These are phyloP conservation scores for Hydnomerulius pinastri DNA, from an alignment of 768 basidiomycete genomes.

Conservation along the genomic window DNA sequence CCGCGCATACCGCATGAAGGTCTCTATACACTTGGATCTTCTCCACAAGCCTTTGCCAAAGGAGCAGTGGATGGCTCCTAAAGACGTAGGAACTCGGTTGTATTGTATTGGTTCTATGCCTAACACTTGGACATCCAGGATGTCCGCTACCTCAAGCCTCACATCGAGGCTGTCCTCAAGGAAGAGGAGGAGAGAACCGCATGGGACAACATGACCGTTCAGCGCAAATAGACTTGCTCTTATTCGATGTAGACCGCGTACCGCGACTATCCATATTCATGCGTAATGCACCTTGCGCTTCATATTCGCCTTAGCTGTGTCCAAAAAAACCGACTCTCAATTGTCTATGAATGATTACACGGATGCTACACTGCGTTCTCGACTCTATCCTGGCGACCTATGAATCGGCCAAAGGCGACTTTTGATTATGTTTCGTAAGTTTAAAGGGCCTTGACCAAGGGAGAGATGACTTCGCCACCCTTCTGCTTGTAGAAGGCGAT, in stretches of 20 bases:
- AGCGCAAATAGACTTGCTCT: conserved; percentile 56
- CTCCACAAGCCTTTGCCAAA: conserved; percentile 80
- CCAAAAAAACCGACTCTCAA: neutral
- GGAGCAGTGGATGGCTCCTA: conserved; percentile 73
- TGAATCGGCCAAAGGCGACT: neutral
- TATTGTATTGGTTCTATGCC: conserved; percentile 5
- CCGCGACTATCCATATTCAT: conserved; percentile 17
- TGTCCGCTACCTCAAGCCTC: conserved; percentile 81
- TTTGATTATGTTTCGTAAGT: conserved; percentile 2
- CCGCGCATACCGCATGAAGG: conserved; percentile 86
- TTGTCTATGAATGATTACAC: conserved; percentile 15
- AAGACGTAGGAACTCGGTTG: conserved; percentile 58
- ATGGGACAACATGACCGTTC: conserved; percentile 81
- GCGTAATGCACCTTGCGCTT: conserved; percentile 9
- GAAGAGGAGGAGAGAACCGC: conserved; percentile 76
- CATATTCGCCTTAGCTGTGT: neutral
- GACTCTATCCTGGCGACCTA: neutral
- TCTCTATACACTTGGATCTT: conserved; percentile 73
- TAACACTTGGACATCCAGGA: conserved; percentile 55
- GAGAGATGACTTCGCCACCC: conserved; percentile 71
- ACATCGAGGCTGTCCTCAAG: conserved; percentile 67
- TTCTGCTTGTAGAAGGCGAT: conserved; percentile 83
- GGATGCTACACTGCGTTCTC: conserved; percentile 11
- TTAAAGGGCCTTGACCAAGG: conserved; percentile 71
- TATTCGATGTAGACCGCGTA: conserved; percentile 23